Evolutionary conservation across 768 basidiomycete genomes (phyloP).

Genomic region (Suillus subluteus): DNA sequence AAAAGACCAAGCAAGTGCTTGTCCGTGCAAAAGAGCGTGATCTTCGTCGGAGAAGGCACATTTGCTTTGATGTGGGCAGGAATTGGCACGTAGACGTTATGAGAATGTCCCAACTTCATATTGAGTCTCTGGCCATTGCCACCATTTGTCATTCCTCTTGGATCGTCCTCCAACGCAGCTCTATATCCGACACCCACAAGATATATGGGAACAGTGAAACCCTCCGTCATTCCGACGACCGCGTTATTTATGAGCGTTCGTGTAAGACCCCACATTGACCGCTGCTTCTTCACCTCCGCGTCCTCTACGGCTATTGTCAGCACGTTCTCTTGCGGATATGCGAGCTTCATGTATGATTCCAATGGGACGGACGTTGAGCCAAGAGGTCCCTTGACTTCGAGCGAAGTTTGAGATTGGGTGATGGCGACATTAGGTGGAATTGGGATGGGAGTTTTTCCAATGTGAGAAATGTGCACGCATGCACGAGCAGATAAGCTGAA

Average conservation of each 20-base stretch:
- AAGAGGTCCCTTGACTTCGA: conserved; percentile 62
- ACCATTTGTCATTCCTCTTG: conserved; percentile 59
- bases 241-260: conserved; percentile 90
- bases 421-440: conserved; percentile 54
- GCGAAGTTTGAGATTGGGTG: conserved; percentile 34
- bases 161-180: conserved; percentile 82
- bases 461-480: conserved; percentile 56
- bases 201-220: conserved; percentile 81
- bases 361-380: conserved; percentile 54
- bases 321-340: conserved; percentile 35
- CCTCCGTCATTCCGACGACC: conserved; percentile 85
- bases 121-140: conserved; percentile 71
- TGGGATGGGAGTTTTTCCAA: conserved; percentile 62
- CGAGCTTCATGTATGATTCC: conserved; percentile 48
- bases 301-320: conserved; percentile 54
- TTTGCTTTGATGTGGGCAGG: conserved; percentile 81
- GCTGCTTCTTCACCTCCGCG: conserved; percentile 71
- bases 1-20: conserved; percentile 89
- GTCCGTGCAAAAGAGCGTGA: conserved; percentile 80
- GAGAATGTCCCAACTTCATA: conserved; percentile 93
- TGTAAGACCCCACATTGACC: conserved; percentile 95
- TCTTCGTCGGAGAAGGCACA: conserved; percentile 83
- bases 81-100: conserved; percentile 81
- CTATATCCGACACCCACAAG: conserved; percentile 97
- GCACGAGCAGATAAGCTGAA: conserved; percentile 56